Evolutionary conservation across 345 rosid genomes (phyloP).

Genomic region (Eucalyptus viminalis): DNA sequence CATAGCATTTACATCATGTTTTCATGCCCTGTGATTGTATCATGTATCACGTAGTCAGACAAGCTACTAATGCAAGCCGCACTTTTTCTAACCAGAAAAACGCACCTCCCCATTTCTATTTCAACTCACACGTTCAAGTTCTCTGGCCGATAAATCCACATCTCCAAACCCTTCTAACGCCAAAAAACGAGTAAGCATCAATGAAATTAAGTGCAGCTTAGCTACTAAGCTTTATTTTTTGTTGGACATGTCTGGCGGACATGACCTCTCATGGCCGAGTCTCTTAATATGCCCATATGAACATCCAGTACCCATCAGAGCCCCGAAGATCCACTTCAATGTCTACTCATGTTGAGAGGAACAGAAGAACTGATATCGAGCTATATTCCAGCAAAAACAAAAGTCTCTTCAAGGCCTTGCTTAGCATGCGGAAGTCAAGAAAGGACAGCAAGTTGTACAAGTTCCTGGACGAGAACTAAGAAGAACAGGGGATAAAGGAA

Average conservation of each 20-base stretch:
- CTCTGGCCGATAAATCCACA: conserved; percentile 31
- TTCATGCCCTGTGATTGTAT: not conserved
- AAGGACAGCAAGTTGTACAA: conserved; percentile 15
- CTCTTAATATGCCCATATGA: not conserved
- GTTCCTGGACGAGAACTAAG: conserved; percentile 21
- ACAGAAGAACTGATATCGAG: conserved; percentile 14
- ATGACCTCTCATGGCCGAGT: not conserved
- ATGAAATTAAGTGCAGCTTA: not conserved
- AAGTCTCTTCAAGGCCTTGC: conserved; percentile 53
- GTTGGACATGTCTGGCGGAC: not conserved
- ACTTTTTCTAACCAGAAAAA: conserved; percentile 21
- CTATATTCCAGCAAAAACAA: conserved; percentile 36
- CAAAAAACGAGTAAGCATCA: conserved; percentile 22
- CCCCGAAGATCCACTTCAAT: conserved; percentile 37
- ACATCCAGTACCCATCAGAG: conserved; percentile 25
- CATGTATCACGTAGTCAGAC: not conserved
- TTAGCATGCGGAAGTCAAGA: conserved; percentile 49
- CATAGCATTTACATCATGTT: not conserved
- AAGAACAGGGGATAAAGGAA: not conserved
- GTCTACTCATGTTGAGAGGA: conserved; percentile 15
- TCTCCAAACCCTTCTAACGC: conserved; percentile 18
- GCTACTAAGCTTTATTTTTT: not conserved
- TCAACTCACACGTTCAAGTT: conserved; percentile 38
- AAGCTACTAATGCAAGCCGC: not conserved
- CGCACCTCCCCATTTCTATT: conserved; percentile 39